Evolutionary conservation across 306 rosid species (phyloP).

Genomic region (Argentina anserina): DNA sequence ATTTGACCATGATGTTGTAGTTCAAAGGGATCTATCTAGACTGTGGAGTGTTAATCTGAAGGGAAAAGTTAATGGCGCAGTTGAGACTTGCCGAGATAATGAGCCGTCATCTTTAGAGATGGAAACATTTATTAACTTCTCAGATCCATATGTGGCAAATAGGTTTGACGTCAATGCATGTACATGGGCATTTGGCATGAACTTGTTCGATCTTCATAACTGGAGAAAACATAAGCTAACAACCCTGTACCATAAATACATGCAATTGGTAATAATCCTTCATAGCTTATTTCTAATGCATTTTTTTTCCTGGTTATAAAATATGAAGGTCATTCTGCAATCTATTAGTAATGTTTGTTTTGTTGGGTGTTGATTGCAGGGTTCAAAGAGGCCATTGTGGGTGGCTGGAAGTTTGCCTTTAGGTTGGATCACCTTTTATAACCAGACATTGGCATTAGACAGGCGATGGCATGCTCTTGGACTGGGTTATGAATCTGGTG

Average conservation of each 20-base stretch:
- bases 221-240: conserved; percentile 81
- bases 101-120: conserved; percentile 59
- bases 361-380: conserved; percentile 49
- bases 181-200: conserved; percentile 98
- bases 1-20: conserved; percentile 95
- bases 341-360: conserved; percentile 13
- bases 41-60: conserved; percentile 71
- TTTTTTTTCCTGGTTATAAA: background rate
- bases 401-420: conserved; percentile 71
- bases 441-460: conserved; percentile 60
- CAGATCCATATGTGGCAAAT: conserved; percentile 66
- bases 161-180: conserved; percentile 71
- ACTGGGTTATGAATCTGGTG: conserved; percentile 57
- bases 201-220: conserved; percentile 70
- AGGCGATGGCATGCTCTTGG: conserved; percentile 83
- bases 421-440: conserved; percentile 90
- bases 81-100: conserved; percentile 63
- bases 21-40: conserved; percentile 67
- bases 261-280: conserved; percentile 57
- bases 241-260: conserved; percentile 53
- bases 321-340: background rate
- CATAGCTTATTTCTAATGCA: background rate
- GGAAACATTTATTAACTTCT: conserved; percentile 72
- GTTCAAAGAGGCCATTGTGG: conserved; percentile 63
- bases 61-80: conserved; percentile 73